Percentiles rank a stretch among this genome's conserved stretches.
Conservation (phyloP, 1,139 yeast genomes). For the Protomyces lactucae-debilis region DNA sequence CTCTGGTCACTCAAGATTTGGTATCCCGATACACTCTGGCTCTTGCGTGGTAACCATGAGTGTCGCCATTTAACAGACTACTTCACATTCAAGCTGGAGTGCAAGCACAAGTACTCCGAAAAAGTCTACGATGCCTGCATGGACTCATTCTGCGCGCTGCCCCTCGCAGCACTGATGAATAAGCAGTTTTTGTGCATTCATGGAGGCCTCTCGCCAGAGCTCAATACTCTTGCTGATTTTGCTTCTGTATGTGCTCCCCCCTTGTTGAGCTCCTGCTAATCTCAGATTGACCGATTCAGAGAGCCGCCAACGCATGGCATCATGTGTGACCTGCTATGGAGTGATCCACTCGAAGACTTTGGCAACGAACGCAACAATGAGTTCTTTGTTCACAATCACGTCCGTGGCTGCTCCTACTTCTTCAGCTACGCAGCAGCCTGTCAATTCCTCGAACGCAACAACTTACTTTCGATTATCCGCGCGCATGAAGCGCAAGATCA, state of each 20-base stretch:
- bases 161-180: slow-evolving; percentile 91
- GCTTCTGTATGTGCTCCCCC: neutral
- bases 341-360: slow-evolving; percentile 87
- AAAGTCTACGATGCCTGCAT: slow-evolving; percentile 70
- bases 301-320: slow-evolving; percentile 93
- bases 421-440: slow-evolving; percentile 83
- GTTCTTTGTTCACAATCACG: slow-evolving; percentile 61
- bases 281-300: slow-evolving; percentile 58
- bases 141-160: slow-evolving; percentile 77
- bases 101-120: slow-evolving; percentile 73
- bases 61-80: slow-evolving; percentile 90
- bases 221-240: slow-evolving; percentile 66
- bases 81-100: slow-evolving; percentile 87
- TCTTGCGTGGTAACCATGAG: slow-evolving; percentile 93
- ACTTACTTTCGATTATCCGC: slow-evolving; percentile 74
- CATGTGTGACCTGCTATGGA: slow-evolving; percentile 95
- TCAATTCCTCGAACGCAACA: slow-evolving; percentile 71
- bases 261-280: slow-evolving; percentile 43
- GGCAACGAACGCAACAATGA: slow-evolving; percentile 62
- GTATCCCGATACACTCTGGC: slow-evolving; percentile 70
- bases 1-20: slow-evolving; percentile 75
- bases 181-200: slow-evolving; percentile 94
- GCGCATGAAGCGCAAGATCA: slow-evolving; percentile 99
- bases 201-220: slow-evolving; percentile 92
- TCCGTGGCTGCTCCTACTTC: slow-evolving; percentile 90